Evolutionary conservation across 495 filamentous ascomycete species (phyloP).

Genomic region (Aspergillus steynii): DNA sequence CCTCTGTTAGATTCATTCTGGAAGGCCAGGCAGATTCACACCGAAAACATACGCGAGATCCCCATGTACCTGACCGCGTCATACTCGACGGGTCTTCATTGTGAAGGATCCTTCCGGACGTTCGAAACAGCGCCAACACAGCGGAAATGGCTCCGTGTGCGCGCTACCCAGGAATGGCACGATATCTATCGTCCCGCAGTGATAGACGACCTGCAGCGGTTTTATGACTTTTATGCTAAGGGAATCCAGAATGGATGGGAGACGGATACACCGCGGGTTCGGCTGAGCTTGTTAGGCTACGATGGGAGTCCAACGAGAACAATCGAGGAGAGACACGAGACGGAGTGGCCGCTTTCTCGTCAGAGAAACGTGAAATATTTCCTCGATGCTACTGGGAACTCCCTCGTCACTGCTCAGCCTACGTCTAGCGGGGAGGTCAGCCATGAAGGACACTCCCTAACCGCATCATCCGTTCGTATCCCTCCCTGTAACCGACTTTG

Average conservation of each 20-base stretch:
- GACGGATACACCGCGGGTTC: constrained; percentile 25
- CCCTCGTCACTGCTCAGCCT: background rate
- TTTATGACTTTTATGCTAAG: constrained; percentile 35
- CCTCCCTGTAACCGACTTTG: too few species aligned
- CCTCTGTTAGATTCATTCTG: constrained; percentile 24
- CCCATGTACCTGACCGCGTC: constrained; percentile 29
- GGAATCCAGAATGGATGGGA: constrained; percentile 39
- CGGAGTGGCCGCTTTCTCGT: constrained; percentile 10
- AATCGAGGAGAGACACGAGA: constrained; percentile 14
- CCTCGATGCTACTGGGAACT: background rate
- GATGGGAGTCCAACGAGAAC: constrained; percentile 15
- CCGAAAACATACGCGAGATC: constrained; percentile 16
- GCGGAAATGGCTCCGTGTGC: constrained; percentile 36
- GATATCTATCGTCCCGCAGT: constrained; percentile 28
- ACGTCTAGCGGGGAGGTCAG: background rate
- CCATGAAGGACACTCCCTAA: constrained; percentile 12
- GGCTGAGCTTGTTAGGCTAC: constrained; percentile 18
- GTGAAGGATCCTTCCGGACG: constrained; percentile 17
- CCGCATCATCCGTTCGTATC: constrained; percentile 6
- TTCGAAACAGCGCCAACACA: constrained; percentile 10
- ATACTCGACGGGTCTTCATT: constrained; percentile 24
- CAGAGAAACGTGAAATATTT: constrained; percentile 4
- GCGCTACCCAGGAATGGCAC: constrained; percentile 34
- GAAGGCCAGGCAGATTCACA: constrained; percentile 21
- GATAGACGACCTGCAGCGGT: constrained; percentile 27